phyloP scores from a whole-genome alignment of 2,329 filamentous ascomycete species.

The Aspergillus fijiensis region DNA sequence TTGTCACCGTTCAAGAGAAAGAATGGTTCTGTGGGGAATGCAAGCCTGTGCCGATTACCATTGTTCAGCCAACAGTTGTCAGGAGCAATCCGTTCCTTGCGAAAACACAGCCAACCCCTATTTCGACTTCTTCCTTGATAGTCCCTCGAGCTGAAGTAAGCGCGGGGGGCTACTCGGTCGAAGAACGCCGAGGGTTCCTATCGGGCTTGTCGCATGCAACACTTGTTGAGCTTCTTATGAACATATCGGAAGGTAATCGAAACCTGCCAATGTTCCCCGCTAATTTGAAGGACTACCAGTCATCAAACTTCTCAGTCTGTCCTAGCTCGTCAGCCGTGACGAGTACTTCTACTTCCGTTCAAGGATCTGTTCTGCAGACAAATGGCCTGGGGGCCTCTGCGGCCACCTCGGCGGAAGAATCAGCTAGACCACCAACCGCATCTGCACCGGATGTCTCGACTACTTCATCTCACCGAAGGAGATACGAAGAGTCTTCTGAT shows the following conservation, averaged over 20 bases:
- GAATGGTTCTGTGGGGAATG: conserved; percentile 73
- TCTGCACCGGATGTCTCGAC: neutral
- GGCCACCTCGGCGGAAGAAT: neutral
- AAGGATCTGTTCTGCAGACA: conserved; percentile 6
- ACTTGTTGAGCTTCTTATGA: conserved; percentile 65
- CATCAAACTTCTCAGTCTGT: conserved; percentile 24
- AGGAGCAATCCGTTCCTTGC: conserved; percentile 27
- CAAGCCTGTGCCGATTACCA: conserved; percentile 47
- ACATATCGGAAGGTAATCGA: conserved; percentile 61
- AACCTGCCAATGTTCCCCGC: conserved; percentile 64
- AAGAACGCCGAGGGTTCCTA: conserved; percentile 64
- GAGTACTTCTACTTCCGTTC: conserved; percentile 9
- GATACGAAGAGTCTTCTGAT: conserved; percentile 31
- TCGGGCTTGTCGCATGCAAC: conserved; percentile 59
- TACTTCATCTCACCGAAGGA: conserved; percentile 10
- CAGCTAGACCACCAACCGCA: neutral
- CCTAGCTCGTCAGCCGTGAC: conserved; percentile 11
- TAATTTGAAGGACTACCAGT: conserved; percentile 29
- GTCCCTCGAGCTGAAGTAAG: conserved; percentile 27
- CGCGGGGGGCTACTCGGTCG: conserved; percentile 28
- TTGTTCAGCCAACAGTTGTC: conserved; percentile 41
- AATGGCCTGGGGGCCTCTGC: neutral
- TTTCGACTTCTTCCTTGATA: conserved; percentile 15
- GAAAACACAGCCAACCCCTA: conserved; percentile 6
- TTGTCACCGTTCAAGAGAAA: conserved; percentile 64